Evolutionary conservation across 345 rosid species (phyloP), one percentile per base, ranked within the genome.

Genomic region (Linum tenue): DNA sequence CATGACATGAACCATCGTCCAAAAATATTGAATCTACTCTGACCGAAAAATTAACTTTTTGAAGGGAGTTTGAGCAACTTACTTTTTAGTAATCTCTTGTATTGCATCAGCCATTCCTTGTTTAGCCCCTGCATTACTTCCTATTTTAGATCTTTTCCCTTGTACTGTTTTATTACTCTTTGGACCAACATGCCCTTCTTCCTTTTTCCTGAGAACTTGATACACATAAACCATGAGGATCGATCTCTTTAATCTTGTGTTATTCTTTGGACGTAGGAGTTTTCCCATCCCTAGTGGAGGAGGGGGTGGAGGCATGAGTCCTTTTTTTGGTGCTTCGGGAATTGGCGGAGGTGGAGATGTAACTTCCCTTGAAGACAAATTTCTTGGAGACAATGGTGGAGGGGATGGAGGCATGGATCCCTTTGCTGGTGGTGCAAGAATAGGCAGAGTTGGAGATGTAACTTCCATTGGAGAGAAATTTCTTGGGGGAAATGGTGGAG

Each of bases 341-440:
- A 35, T 17, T 22, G 39, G 62, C 5, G 62, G 62, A 10, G 62
- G 39, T 59, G 62, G 62, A 36, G 62, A 10, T 59, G 62, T 10
- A 59, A 39, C 12, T 17, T 37, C 40, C 15, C 36, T 17, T 59
- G 9, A 22, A 4, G 62, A 35, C 14, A 35, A 14, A 59, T 59
- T 59, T 14, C 9, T 22, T 59, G 62, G 62, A 22, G 62, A 39
- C 62, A 59, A 59, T 59, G 62, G 62, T 5, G 39, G 39, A 59
- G 39, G 5, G 10, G 58, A 3, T 55, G 58, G 5, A 7, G 31
- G 31, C 0, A 22, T 22, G 31, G 31, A 22, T 22, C 31, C 31
- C 31, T 22, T 22, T 22, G 31, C 0, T 22, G 31, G 31, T 22
- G 31, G 31, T 22, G 31, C 31, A 22, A 22, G 31, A 22, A 22